These are phyloP conservation scores for Arabidopsis hybrid DNA, from an alignment of 441 rosid genomes.

Conservation along the genomic window DNA sequence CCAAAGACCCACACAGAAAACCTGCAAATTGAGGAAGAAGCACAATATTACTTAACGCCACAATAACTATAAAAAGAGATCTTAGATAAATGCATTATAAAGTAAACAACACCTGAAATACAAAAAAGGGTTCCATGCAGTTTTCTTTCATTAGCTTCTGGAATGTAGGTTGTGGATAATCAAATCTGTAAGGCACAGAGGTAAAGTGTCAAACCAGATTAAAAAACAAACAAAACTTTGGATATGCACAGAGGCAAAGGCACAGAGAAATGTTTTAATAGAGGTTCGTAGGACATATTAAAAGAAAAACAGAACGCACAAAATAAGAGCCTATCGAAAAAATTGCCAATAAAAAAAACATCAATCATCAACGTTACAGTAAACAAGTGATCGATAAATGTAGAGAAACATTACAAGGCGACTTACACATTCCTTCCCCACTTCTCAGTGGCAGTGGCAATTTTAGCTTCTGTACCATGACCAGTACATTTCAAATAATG, in stretches of 20 bases:
- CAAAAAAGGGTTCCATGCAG: slow-evolving; percentile 98
- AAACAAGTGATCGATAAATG: slow-evolving; percentile 12
- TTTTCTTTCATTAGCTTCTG: slow-evolving; percentile 98
- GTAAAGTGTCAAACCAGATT: slow-evolving; percentile 31
- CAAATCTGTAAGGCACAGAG: slow-evolving; percentile 70
- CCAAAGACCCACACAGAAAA: slow-evolving; percentile 99
- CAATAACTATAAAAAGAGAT: slow-evolving; percentile 3
- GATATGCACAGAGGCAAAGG: background rate
- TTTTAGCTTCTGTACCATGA: slow-evolving; percentile 90
- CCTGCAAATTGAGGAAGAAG: slow-evolving; percentile 56
- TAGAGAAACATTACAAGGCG: slow-evolving; percentile 21
- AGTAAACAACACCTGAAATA: slow-evolving; percentile 82
- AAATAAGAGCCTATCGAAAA: background rate
- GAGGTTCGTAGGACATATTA: background rate
- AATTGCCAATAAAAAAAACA: background rate
- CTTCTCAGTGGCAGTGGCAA: slow-evolving; percentile 81
- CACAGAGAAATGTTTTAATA: slow-evolving; percentile 12
- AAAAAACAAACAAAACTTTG: background rate
- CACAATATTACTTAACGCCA: slow-evolving; percentile 13
- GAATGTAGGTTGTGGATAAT: slow-evolving; percentile 98
- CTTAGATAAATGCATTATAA: slow-evolving; percentile 9
- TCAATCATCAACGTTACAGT: slow-evolving; percentile 1
- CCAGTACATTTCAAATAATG: slow-evolving; percentile 83
- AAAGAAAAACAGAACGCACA: slow-evolving; percentile 9
- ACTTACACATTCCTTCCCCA: slow-evolving; percentile 99